Evolutionary conservation across 139 green algal species (phyloP).

Genomic region (Chlorella sp.): DNA sequence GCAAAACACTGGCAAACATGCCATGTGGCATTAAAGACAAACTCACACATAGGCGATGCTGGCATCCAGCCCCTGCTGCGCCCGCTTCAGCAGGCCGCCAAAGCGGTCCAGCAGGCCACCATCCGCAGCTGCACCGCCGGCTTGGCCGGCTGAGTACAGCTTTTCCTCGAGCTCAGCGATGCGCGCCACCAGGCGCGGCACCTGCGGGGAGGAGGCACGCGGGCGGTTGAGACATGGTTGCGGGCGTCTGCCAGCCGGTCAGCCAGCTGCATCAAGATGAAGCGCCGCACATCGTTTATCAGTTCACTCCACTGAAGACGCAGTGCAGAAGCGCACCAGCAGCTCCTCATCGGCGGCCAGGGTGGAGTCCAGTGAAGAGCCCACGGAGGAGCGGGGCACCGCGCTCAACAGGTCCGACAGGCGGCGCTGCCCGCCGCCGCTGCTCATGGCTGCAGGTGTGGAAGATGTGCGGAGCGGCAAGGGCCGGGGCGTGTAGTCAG

Average conservation of each 20-base stretch:
- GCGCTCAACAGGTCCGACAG: not conserved
- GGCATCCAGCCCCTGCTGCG: slow-evolving; percentile 31
- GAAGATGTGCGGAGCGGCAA: no score
- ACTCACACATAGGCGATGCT: slow-evolving; percentile 37
- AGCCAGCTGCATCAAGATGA: no score
- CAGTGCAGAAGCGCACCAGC: slow-evolving; percentile 13
- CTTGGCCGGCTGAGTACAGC: slow-evolving; percentile 41
- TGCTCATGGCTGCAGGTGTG: no score
- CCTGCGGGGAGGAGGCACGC: not conserved
- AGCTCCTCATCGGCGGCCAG: slow-evolving; percentile 35
- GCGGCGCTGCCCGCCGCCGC: not conserved
- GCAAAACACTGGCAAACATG: no score
- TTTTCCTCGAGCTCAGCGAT: slow-evolving; percentile 67
- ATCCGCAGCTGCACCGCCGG: not conserved
- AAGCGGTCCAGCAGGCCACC: slow-evolving; percentile 27
- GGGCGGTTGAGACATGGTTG: no score
- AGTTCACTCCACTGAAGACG: no score
- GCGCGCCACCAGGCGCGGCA: slow-evolving; percentile 53
- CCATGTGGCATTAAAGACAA: no score
- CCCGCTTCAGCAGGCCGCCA: not conserved
- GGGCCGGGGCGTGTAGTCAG: no score
- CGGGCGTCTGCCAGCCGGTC: no score
- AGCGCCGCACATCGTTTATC: no score
- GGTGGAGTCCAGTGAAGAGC: not conserved
- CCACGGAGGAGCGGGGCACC: not conserved